Evolutionary conservation across 208 protist genomes (phyloP).

Genomic region (Acanthamoeba divionensis): DNA sequence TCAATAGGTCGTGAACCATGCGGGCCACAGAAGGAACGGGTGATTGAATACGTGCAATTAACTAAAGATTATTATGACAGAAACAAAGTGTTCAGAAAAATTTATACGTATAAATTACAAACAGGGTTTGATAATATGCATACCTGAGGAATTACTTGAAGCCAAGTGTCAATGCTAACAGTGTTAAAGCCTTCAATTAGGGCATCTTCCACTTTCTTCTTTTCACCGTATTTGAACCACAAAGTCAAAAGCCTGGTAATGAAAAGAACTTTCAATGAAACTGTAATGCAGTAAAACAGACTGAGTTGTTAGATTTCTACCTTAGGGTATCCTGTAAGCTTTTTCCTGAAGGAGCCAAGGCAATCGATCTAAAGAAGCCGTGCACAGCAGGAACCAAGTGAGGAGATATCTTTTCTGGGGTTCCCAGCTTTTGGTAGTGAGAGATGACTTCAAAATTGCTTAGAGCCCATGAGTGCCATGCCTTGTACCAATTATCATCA

Average conservation of each 20-base stretch:
- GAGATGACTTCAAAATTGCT: conserved; percentile 91
- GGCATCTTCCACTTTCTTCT: conserved; percentile 82
- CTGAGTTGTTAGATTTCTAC: background rate
- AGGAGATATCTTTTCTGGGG: background rate
- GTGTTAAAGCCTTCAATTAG: conserved; percentile 89
- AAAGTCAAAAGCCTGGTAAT: conserved; percentile 90
- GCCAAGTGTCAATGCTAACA: conserved; percentile 96
- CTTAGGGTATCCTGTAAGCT: conserved; percentile 93
- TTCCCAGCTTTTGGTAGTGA: background rate
- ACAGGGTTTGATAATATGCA: background rate
- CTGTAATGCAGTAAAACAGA: background rate
- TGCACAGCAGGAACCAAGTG: conserved; percentile 39
- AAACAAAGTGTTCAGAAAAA: background rate
- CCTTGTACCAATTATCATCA: conserved; percentile 88
- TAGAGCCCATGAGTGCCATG: conserved; percentile 96
- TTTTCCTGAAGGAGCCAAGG: conserved; percentile 43
- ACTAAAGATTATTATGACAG: background rate
- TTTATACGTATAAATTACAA: background rate
- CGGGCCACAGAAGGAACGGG: conserved; percentile 83
- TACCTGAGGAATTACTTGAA: conserved; percentile 96
- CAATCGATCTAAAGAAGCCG: conserved; percentile 94
- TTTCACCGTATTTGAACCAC: conserved; percentile 91
- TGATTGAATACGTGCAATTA: conserved; percentile 96
- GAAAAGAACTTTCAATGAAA: background rate
- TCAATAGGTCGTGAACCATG: conserved; percentile 91